Percentiles rank a stretch among this genome's conserved stretches.
Evolutionary conservation across 495 filamentous ascomycete genomes (phyloP).

Genomic region (Aspergillus affinis): DNA sequence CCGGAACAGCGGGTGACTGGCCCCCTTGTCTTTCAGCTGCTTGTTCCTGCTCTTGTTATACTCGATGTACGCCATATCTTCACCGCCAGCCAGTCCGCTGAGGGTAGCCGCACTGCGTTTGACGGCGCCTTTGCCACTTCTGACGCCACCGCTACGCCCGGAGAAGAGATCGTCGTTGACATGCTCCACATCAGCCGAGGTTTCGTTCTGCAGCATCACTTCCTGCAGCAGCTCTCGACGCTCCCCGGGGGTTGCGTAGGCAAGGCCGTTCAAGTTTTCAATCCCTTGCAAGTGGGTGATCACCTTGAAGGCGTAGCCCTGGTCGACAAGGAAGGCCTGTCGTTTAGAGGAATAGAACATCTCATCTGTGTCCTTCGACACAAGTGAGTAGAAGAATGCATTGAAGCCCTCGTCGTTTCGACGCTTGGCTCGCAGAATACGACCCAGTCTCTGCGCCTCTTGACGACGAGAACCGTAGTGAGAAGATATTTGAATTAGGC

Average conservation of each 20-base stretch:
- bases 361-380: slow-evolving; percentile 95
- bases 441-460: slow-evolving; percentile 91
- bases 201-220: slow-evolving; percentile 90
- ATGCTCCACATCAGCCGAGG: slow-evolving; percentile 71
- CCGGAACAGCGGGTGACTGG: slow-evolving; percentile 68
- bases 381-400: slow-evolving; percentile 97
- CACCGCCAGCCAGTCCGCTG: slow-evolving; percentile 80
- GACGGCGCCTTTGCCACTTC: slow-evolving; percentile 49
- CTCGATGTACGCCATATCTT: slow-evolving; percentile 97
- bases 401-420: slow-evolving; percentile 99
- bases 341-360: slow-evolving; percentile 98
- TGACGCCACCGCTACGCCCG: slow-evolving; percentile 46
- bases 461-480: slow-evolving; percentile 98
- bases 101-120: slow-evolving; percentile 82
- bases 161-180: slow-evolving; percentile 84
- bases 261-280: slow-evolving; percentile 76
- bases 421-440: slow-evolving; percentile 93
- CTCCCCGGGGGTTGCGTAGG: slow-evolving; percentile 76
- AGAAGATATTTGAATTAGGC: slow-evolving; percentile 96
- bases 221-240: slow-evolving; percentile 85
- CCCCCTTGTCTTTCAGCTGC: slow-evolving; percentile 71
- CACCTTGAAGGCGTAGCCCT: slow-evolving; percentile 99
- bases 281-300: slow-evolving; percentile 95
- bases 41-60: slow-evolving; percentile 74
- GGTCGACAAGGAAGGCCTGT: slow-evolving; percentile 96